Conservation (phyloP, 1,284 basidiomycete genomes). For the Rhodotorula glutinis region DNA sequence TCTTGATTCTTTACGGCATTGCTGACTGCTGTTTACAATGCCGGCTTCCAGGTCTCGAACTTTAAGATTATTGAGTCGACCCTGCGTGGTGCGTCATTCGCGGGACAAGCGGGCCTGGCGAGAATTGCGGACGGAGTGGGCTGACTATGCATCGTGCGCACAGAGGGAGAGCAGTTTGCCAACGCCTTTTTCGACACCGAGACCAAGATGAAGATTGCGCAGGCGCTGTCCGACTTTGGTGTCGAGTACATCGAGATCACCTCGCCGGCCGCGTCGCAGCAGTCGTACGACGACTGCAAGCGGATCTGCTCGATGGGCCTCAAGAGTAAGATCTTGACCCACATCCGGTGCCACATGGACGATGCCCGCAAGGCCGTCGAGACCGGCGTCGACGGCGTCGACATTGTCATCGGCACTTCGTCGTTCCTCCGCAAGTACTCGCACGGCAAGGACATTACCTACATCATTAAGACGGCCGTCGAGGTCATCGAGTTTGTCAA, state of each 20-base stretch:
- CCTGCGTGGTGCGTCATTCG: conserved; percentile 65
- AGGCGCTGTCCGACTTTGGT: conserved; percentile 91
- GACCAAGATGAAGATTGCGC: conserved; percentile 99
- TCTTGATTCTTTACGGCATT: too few relatives aligned
- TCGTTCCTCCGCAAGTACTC: conserved; percentile 99
- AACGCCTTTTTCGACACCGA: conserved; percentile 99
- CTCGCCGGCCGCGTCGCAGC: conserved; percentile 95
- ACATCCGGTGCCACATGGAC: conserved; percentile 99
- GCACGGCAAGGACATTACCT: conserved; percentile 99
- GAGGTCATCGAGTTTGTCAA: conserved; percentile 99
- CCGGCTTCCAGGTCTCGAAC: conserved; percentile 46
- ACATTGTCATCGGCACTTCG: conserved; percentile 98
- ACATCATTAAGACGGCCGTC: conserved; percentile 93
- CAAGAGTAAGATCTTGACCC: conserved; percentile 95
- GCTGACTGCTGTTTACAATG: neutral
- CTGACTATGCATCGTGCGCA: neutral
- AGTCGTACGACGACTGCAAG: conserved; percentile 91
- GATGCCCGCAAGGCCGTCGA: conserved; percentile 98
- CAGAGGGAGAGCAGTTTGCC: conserved; percentile 98
- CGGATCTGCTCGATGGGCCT: conserved; percentile 99
- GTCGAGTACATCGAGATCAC: conserved; percentile 99
- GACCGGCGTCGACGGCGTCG: conserved; percentile 98
- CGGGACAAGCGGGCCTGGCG: neutral
- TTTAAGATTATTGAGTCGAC: conserved; percentile 89
- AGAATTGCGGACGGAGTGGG: neutral